These are phyloP conservation scores for Fusarium mexicanum DNA, from an alignment of 2,329 filamentous ascomycete species.

Conservation along the genomic window DNA sequence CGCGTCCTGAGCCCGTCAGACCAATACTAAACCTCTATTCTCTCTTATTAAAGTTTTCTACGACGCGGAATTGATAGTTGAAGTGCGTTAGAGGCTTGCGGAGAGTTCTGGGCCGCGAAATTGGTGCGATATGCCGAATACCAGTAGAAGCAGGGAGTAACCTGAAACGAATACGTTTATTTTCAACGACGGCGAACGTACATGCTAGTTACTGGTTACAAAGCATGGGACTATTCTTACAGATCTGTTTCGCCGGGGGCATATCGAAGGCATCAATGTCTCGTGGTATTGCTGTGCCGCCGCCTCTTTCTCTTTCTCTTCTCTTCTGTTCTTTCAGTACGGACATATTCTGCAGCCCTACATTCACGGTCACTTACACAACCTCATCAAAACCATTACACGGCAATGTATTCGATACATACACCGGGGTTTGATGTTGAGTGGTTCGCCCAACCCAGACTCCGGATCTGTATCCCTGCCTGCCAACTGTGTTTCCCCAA, in stretches of 20 bases:
- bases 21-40: slow-evolving; percentile 15
- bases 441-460: slow-evolving; percentile 26
- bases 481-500: slow-evolving; percentile 25
- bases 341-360: slow-evolving; percentile 25
- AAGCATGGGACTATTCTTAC: neutral
- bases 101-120: slow-evolving; percentile 4
- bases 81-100: neutral
- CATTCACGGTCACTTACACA: slow-evolving; percentile 7
- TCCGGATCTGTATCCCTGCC: slow-evolving; percentile 40
- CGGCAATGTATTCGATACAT: neutral
- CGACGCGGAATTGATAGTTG: neutral
- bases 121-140: slow-evolving; percentile 14
- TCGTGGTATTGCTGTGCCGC: slow-evolving; percentile 24
- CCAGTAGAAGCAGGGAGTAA: slow-evolving; percentile 7
- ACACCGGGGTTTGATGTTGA: slow-evolving; percentile 18
- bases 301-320: slow-evolving; percentile 14
- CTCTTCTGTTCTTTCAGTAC: neutral
- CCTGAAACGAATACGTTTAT: slow-evolving; percentile 35
- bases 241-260: neutral
- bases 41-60: slow-evolving; percentile 15
- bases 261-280: slow-evolving; percentile 11
- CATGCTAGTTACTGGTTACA: neutral
- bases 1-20: slow-evolving; percentile 3
- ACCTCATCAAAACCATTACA: neutral
- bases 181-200: slow-evolving; percentile 1